Evolutionary conservation across 106 monocot species (phyloP).

Genomic region (Allium cepa): DNA sequence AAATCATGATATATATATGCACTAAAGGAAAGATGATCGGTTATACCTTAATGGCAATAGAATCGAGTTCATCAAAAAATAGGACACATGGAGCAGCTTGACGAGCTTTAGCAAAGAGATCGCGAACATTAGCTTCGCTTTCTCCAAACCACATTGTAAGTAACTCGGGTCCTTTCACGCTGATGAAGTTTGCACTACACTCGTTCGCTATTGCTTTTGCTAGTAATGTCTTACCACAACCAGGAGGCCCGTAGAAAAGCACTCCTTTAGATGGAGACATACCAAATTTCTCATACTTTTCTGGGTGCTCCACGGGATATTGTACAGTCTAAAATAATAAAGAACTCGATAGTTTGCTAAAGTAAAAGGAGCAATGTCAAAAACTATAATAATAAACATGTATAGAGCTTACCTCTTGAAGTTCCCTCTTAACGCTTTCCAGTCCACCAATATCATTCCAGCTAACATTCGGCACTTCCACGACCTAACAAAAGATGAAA

Average conservation of each 20-base stretch:
- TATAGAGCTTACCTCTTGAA: constrained; percentile 54
- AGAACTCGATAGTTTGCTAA: background rate
- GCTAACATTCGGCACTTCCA: constrained; percentile 84
- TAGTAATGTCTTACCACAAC: constrained; percentile 2
- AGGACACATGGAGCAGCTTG: constrained; percentile 81
- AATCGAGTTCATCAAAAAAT: constrained; percentile 89
- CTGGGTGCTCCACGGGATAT: constrained; percentile 5
- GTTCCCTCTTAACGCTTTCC: constrained; percentile 84
- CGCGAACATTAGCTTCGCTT: constrained; percentile 91
- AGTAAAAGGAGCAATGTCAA: background rate
- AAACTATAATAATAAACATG: too few species aligned
- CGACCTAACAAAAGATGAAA: constrained; percentile 34
- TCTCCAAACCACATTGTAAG: constrained; percentile 98
- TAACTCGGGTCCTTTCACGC: constrained; percentile 22
- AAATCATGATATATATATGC: too few species aligned
- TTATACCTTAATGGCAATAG: constrained; percentile 77
- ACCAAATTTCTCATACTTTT: constrained; percentile 3
- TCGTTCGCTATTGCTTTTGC: constrained; percentile 7
- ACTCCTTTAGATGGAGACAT: constrained; percentile 5
- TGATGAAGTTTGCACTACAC: constrained; percentile 7
- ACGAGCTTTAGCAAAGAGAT: constrained; percentile 88
- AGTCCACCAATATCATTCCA: constrained; percentile 93
- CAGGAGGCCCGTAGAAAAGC: constrained; percentile 2
- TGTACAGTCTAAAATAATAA: constrained; percentile 1
- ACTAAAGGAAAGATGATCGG: too few species aligned